phyloP scores from a whole-genome alignment of 345 rosid species.

The Citrus medica region DNA sequence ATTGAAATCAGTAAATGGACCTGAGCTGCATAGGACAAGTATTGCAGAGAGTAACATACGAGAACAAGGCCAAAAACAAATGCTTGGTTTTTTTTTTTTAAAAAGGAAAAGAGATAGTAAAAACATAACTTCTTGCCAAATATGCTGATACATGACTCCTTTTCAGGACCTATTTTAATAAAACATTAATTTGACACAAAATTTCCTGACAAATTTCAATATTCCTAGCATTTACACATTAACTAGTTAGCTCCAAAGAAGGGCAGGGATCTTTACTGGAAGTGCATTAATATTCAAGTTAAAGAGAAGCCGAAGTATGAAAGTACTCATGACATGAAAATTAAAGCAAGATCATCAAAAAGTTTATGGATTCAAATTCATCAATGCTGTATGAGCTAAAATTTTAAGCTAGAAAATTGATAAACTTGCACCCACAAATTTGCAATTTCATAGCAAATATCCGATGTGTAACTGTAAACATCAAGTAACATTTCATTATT shows the following conservation, averaged over 20 bases:
- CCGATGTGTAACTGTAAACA: not conserved
- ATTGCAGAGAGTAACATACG: not conserved
- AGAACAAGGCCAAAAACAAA: not conserved
- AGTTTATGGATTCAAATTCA: not conserved
- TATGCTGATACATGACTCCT: too few species aligned
- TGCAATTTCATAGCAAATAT: not conserved
- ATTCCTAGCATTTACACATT: not conserved
- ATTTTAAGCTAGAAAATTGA: not conserved
- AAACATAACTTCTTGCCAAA: too few species aligned
- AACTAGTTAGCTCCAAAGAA: not conserved
- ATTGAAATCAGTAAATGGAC: not conserved
- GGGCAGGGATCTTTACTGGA: not conserved
- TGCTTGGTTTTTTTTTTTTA: too few species aligned
- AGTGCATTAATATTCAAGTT: not conserved
- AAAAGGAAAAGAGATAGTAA: too few species aligned
- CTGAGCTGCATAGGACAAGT: not conserved
- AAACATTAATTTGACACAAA: too few species aligned
- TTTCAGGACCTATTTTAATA: too few species aligned
- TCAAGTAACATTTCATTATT: not conserved
- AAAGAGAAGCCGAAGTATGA: too few species aligned
- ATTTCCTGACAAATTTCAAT: too few species aligned
- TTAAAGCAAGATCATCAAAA: too few species aligned
- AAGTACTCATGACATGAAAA: too few species aligned
- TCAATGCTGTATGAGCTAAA: not conserved
- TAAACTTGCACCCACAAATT: not conserved